These are phyloP conservation scores for Boechera retrofracta DNA, from an alignment of 345 rosid species.

Conservation along the genomic window DNA sequence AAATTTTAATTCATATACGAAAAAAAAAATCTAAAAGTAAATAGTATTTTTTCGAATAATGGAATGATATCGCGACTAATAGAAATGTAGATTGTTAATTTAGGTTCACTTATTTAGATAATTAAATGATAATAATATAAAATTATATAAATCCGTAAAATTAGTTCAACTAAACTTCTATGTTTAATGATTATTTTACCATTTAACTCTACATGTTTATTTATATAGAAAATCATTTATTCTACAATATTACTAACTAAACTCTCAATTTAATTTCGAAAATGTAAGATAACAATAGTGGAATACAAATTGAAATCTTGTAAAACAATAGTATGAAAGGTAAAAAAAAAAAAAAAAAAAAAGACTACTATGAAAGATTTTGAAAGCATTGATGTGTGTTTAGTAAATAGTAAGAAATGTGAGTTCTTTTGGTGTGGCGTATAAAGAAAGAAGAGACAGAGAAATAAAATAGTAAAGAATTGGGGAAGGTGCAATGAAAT, in stretches of 20 bases:
- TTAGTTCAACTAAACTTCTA: neutral
- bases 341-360: neutral
- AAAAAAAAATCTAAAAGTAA: no score
- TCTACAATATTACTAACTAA: neutral
- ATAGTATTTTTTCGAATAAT: neutral
- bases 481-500: slow-evolving; percentile 12
- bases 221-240: no score
- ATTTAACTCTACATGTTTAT: neutral
- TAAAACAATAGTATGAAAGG: neutral
- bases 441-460: neutral
- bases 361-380: neutral
- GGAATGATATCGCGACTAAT: neutral
- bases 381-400: neutral
- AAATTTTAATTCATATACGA: neutral
- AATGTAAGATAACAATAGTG: no score
- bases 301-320: neutral
- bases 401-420: neutral
- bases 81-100: neutral
- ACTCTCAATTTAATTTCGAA: neutral
- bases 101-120: neutral
- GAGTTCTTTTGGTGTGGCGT: slow-evolving; percentile 20
- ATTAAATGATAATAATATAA: neutral
- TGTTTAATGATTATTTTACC: neutral
- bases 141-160: neutral
- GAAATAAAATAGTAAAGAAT: neutral